These are phyloP conservation scores for Moringa oleifera DNA, from an alignment of 345 rosid species.

Conservation along the genomic window DNA sequence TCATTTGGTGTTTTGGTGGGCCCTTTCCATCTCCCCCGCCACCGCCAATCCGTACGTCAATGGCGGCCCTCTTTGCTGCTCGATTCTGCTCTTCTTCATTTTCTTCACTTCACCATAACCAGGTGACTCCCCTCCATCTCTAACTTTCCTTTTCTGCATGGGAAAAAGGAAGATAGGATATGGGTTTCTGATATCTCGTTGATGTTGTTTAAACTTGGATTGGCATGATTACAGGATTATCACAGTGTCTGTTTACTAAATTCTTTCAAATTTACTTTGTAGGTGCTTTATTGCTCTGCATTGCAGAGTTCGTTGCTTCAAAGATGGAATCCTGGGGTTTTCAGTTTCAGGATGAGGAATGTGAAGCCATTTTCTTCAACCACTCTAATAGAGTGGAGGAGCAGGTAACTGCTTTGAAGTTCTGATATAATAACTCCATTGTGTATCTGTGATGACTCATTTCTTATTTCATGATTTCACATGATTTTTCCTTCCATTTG, in stretches of 20 bases:
- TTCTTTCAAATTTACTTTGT: not conserved
- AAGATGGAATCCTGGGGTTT: slow-evolving; percentile 24
- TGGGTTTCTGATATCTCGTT: too few species aligned
- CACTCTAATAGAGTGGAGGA: slow-evolving; percentile 18
- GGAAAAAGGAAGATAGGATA: not conserved
- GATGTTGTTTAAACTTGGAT: not conserved
- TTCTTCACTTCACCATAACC: slow-evolving; percentile 7
- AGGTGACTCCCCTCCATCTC: slow-evolving; percentile 12
- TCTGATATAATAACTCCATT: not conserved
- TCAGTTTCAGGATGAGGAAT: slow-evolving; percentile 14
- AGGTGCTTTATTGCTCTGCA: not conserved
- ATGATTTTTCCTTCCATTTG: not conserved
- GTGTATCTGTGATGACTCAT: not conserved
- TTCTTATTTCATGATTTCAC: not conserved
- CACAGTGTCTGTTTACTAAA: not conserved
- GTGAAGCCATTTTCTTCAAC: slow-evolving; percentile 11
- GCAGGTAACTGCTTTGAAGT: slow-evolving; percentile 22
- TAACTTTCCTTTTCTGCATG: not conserved
- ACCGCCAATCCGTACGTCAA: slow-evolving; percentile 10
- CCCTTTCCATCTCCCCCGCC: slow-evolving; percentile 2
- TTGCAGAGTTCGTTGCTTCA: slow-evolving; percentile 24
- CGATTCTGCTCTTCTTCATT: slow-evolving; percentile 18
- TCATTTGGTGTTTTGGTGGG: slow-evolving; percentile 15
- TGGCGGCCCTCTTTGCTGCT: slow-evolving; percentile 26
- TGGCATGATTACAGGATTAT: not conserved